Evolutionary conservation across 192 early-diverging fungal genomes (phyloP).

Genomic region (Glomus cerebriforme): DNA sequence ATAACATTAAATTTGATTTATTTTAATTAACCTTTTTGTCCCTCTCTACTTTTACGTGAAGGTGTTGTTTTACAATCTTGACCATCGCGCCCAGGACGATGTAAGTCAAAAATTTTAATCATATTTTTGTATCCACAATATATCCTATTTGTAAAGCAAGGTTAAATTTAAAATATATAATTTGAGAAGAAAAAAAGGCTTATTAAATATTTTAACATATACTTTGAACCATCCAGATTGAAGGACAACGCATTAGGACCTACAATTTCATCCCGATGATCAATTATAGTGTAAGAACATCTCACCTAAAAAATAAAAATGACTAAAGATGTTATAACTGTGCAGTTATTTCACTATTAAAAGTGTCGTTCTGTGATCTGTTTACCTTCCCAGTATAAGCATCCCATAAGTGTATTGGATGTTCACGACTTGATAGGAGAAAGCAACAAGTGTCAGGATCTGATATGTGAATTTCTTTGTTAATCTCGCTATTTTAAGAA

Average conservation of each 20-base stretch:
- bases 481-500: not conserved
- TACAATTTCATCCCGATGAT: constrained; percentile 65
- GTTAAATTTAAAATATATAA: not conserved
- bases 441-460: constrained; percentile 66
- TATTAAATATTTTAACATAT: constrained; percentile 34
- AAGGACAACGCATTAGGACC: constrained; percentile 71
- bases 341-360: too few species aligned
- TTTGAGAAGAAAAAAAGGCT: not conserved
- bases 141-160: constrained; percentile 45
- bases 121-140: constrained; percentile 70
- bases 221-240: constrained; percentile 65
- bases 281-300: constrained; percentile 65
- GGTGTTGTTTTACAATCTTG: constrained; percentile 54
- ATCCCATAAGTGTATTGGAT: constrained; percentile 80
- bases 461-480: not conserved
- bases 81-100: constrained; percentile 61
- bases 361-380: too few species aligned
- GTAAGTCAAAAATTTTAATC: constrained; percentile 70
- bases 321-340: not conserved
- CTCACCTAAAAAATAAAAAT: constrained; percentile 46
- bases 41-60: constrained; percentile 65
- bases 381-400: constrained; percentile 59
- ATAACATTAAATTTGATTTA: not conserved
- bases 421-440: constrained; percentile 66
- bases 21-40: constrained; percentile 65